Conservation (phyloP, 345 rosid genomes). For the Heritiera fomes region DNA sequence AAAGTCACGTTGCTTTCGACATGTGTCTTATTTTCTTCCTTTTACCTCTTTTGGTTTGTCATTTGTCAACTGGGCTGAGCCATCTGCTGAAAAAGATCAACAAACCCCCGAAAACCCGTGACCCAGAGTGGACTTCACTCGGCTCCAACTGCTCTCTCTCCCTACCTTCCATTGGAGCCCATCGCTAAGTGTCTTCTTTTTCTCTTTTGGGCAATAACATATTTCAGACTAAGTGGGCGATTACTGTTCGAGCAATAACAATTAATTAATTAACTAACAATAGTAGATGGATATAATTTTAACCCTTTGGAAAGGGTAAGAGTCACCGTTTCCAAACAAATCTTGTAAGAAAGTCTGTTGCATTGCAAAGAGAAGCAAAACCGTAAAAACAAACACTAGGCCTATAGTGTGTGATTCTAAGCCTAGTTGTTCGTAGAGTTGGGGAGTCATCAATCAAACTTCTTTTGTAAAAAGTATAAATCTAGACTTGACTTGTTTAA, state of each 20-base stretch:
- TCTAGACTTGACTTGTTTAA: background rate
- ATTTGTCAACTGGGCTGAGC: background rate
- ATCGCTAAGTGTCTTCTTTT: no score
- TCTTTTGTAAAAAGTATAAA: background rate
- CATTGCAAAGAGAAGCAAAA: no score
- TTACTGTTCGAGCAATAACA: background rate
- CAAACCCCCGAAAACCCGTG: background rate
- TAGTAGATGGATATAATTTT: background rate
- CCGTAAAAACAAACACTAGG: background rate
- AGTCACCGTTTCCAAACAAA: background rate
- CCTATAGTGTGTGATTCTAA: background rate
- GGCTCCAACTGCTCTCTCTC: background rate
- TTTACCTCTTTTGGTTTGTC: no score
- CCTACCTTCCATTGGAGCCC: background rate
- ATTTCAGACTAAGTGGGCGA: background rate
- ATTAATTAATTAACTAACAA: background rate
- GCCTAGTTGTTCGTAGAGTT: background rate
- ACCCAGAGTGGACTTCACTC: background rate
- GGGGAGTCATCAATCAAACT: background rate
- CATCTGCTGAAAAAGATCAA: background rate
- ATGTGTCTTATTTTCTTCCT: no score
- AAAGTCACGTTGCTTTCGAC: no score
- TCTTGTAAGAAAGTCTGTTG: background rate
- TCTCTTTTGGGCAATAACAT: no score
- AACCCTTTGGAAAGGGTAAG: background rate